These are phyloP conservation scores for Fusarium burgessii DNA, from an alignment of 2,329 filamentous ascomycete species.

Conservation along the genomic window DNA sequence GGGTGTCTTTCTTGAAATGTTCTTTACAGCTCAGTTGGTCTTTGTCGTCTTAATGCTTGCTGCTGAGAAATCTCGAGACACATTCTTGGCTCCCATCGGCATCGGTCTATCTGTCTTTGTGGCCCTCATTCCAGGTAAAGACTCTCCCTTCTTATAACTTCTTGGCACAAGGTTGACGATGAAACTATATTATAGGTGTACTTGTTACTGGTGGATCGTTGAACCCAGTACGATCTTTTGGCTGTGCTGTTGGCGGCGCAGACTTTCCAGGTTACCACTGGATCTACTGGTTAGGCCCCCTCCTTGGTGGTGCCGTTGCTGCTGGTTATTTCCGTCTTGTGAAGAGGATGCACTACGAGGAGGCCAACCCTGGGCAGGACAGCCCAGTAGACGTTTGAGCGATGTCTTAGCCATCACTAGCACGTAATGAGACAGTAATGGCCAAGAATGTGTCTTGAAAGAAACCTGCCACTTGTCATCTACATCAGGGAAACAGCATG, in stretches of 20 bases:
- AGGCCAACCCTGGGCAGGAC: conserved; percentile 57
- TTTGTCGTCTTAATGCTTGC: conserved; percentile 75
- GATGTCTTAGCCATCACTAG: too few relatives aligned
- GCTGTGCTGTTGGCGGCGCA: conserved; percentile 55
- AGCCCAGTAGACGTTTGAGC: conserved; percentile 21
- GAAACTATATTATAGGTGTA: conserved; percentile 14
- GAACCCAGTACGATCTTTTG: conserved; percentile 62
- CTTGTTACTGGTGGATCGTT: conserved; percentile 55
- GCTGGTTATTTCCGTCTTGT: conserved; percentile 60
- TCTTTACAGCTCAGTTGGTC: conserved; percentile 70
- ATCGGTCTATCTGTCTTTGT: conserved; percentile 77
- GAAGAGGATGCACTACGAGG: conserved; percentile 61
- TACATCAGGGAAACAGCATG: not conserved
- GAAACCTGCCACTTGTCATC: not conserved
- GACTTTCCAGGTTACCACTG: conserved; percentile 58
- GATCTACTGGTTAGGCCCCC: conserved; percentile 65
- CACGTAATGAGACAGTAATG: not conserved
- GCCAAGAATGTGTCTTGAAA: not conserved
- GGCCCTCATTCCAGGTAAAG: conserved; percentile 51
- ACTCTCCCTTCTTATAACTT: not conserved
- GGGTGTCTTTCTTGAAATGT: conserved; percentile 73
- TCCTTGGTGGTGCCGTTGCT: conserved; percentile 59
- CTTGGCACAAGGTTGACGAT: conserved; percentile 47
- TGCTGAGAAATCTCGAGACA: conserved; percentile 76
- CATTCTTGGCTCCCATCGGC: conserved; percentile 74